Evolutionary conservation across 2,329 filamentous ascomycete species (phyloP).

Genomic region (Hyphodiscus sp.): DNA sequence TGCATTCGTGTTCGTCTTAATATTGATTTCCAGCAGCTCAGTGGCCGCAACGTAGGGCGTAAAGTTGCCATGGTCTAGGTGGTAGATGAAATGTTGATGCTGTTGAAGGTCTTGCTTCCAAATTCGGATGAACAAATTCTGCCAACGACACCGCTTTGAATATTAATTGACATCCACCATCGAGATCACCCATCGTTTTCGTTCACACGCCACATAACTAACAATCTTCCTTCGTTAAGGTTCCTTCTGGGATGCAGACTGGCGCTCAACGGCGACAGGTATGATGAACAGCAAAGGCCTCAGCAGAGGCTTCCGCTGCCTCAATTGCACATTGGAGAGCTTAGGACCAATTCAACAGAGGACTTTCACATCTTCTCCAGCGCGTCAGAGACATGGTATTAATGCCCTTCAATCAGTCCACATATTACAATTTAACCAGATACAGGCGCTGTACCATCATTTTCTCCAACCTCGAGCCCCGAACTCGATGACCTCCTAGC

Average conservation of each 20-base stretch:
- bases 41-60: conserved; percentile 49
- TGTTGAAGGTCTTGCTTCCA: conserved; percentile 9
- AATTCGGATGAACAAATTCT: conserved; percentile 13
- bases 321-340: conserved; percentile 15
- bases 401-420: not conserved
- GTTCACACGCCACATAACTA: not conserved
- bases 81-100: conserved; percentile 9
- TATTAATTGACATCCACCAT: not conserved
- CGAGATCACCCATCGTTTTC: not conserved
- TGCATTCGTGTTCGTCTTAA: conserved; percentile 53
- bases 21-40: conserved; percentile 63
- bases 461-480: conserved; percentile 45
- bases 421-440: conserved; percentile 1
- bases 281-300: conserved; percentile 18
- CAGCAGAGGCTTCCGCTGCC: conserved; percentile 11
- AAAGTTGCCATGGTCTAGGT: conserved; percentile 24
- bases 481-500: conserved; percentile 48
- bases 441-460: conserved; percentile 24
- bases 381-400: conserved; percentile 22
- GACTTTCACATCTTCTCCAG: conserved; percentile 25
- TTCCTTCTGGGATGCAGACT: not conserved
- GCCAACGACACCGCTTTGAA: conserved; percentile 8
- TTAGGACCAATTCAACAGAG: conserved; percentile 12
- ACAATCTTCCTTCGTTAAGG: not conserved
- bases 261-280: not conserved